Base-by-base conservation (phyloP, 108 stramenopile genomes). In the Cyclotella cryptica region DNA sequence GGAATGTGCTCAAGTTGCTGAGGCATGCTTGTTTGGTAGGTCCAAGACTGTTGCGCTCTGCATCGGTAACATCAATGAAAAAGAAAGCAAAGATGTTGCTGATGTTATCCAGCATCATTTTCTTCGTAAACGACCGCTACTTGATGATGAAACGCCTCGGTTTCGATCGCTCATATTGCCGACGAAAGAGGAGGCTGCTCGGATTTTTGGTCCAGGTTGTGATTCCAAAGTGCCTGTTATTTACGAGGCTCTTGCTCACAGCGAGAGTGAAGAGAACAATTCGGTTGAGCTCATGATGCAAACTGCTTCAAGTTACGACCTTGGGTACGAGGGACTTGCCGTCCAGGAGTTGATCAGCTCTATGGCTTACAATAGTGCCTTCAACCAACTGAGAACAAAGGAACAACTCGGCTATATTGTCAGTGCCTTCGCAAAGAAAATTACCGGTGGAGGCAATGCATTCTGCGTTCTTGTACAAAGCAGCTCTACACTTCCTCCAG, bases 371-470 rank as follows among this genome's bases (percentile, higher is more conserved):
- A 91, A 88, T 73, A 91, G 90, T 54, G 95, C 95, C 35, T 96
- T 90, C 83, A 92, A 88, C 71, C 88, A 90, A 66, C 75, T 96
- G 30, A 78, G 95, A 17, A 96, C 95, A 8, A 91, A 90, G 67
- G 93, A 96, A 69, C 95, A 96, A 72, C 76, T 96, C 26, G 95
- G 95, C 0, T 96, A 96, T 78, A 92, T 92, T 71, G 95, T 96
- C 8, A 87, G 87, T 65, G 88, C 92, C 12, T 90, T 78, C 52
- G 62, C 84, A 21, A 92, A 90, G 28, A 93, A 93, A 69, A 86
- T 82, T 22, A 81, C 89, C 26, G 93, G 95, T 12, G 85, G 88
- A 24, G 82, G 88, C 24, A 91, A 90, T 85, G 90, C 85, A 17
- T 69, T 96, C 22, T 71, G 83, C 21, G 80, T 93, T 28, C 61